Evolutionary conservation across 2,329 filamentous ascomycete genomes (phyloP), one percentile per base, ranked within the genome.

Genomic region (Alternaria sp.): DNA sequence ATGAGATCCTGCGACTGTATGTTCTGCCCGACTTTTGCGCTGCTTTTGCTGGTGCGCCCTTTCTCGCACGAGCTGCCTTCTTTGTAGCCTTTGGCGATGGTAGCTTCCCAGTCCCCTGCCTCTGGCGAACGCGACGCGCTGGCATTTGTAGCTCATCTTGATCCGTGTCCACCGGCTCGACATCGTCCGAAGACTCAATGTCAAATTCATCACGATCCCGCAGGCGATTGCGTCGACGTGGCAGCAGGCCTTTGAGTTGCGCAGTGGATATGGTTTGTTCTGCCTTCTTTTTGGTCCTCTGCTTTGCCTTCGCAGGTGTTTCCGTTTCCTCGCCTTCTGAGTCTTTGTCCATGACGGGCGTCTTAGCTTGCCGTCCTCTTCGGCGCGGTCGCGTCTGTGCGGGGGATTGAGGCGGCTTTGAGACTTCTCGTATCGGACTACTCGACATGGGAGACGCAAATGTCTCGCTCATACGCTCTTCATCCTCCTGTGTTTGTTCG

Each of bases 361-460:
- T 67, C 48, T 62, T 66, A 7, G 56, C 60, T 8, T 56, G 40
- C 14, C 56, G 59, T 56, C 65, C 62, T 60, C 58, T 62, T 52
- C 66, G 60, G 41, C 66, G 64, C 37, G 63, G 63, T 36, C 53
- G 64, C 48, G 52, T 56, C 10, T 65, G 61, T 31, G 56, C 52
- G 23, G 69, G 68, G 23, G 65, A 62, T 48, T 57, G 42, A 10
- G 33, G 45, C 24, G 61, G 55, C 17, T 65, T 62, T 52, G 69
- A 62, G 11, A 60, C 52, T 50, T 71, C 67, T 9, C 68, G 65
- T 28, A 65, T 33, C 24, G 63, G 61, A 49, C 80, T 82, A 58
- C 80, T 81, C 42, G 80, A 81, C 56, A 71, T 71, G 17, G 80
- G 80, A 34, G 80, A 76, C 7, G 80, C 80, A 72, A 79, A 75